phyloP scores from a whole-genome alignment of 1,284 basidiomycete species.

The Puccinia coronata region DNA sequence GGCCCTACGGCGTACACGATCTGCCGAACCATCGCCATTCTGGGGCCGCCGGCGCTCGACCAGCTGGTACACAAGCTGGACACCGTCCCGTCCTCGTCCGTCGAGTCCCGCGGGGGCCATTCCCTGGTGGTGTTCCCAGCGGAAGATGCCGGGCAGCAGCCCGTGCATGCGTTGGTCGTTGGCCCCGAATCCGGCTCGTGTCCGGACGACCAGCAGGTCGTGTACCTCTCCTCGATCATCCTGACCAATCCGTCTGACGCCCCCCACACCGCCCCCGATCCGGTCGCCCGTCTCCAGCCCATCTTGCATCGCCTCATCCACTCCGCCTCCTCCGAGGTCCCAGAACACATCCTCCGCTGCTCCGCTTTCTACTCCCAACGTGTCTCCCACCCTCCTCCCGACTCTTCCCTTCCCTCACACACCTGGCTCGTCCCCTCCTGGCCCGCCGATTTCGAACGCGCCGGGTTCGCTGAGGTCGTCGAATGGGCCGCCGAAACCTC shows the following conservation, averaged over 20 bases:
- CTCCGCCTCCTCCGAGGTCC: background rate
- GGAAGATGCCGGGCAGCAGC: background rate
- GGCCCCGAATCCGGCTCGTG: conserved; percentile 21
- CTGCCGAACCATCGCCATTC: background rate
- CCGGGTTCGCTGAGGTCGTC: conserved; percentile 3
- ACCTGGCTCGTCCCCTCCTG: conserved; percentile 2
- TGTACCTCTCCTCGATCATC: conserved; percentile 18
- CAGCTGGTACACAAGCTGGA: background rate
- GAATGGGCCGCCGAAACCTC: conserved; percentile 21
- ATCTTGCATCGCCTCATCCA: background rate
- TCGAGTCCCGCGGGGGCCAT: background rate
- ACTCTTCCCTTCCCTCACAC: background rate
- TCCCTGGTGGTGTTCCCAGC: conserved; percentile 23
- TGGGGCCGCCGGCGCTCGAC: background rate
- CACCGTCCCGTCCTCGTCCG: background rate
- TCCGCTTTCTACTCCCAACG: background rate
- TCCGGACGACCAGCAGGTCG: conserved; percentile 12
- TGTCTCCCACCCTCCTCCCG: background rate
- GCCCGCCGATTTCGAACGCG: background rate
- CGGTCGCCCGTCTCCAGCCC: background rate
- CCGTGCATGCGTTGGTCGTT: conserved; percentile 25
- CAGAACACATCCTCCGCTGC: background rate
- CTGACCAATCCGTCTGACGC: too few relatives aligned
- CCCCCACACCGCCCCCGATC: background rate
- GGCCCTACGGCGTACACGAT: background rate